A percentile compares a stretch with the other conserved stretches of the same genome.
Conservation (phyloP, 2,329 filamentous ascomycete genomes). For the Juglanconis sp. region DNA sequence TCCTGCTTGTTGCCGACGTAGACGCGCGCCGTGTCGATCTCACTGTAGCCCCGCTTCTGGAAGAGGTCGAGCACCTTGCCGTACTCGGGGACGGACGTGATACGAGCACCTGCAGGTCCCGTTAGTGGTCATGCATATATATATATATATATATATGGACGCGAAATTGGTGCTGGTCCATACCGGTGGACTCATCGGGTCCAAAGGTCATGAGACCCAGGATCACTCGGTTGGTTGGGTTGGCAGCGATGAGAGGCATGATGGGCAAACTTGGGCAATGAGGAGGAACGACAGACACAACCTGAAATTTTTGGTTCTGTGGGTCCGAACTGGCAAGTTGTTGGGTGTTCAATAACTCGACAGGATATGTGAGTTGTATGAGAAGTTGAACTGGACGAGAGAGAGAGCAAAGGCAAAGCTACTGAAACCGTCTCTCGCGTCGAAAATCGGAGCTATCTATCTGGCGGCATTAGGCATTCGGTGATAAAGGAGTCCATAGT, state of each 20-base stretch:
- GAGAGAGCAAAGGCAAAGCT: no score
- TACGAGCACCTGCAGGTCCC: slow-evolving; percentile 42
- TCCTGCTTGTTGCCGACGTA: slow-evolving; percentile 70
- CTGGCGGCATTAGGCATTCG: no score
- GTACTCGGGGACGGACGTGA: slow-evolving; percentile 58
- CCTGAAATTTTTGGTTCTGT: no score
- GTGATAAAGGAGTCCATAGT: no score
- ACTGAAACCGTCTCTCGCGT: no score
- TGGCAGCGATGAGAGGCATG: slow-evolving; percentile 17
- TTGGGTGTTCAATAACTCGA: no score
- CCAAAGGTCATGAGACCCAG: slow-evolving; percentile 73
- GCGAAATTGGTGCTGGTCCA: background rate
- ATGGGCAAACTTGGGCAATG: background rate
- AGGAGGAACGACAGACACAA: background rate
- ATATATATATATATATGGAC: background rate
- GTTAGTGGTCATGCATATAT: background rate
- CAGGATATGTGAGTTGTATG: no score
- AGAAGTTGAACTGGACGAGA: no score
- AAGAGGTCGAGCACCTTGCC: slow-evolving; percentile 64
- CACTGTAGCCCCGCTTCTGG: slow-evolving; percentile 65
- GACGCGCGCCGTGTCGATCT: slow-evolving; percentile 68
- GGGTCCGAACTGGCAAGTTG: no score
- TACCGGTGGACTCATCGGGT: slow-evolving; percentile 49
- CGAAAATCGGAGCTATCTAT: no score
- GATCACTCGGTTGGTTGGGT: slow-evolving; percentile 48